Evolutionary conservation across 352 stramenopile species (phyloP).

Genomic region (Pythium apleroticum): DNA sequence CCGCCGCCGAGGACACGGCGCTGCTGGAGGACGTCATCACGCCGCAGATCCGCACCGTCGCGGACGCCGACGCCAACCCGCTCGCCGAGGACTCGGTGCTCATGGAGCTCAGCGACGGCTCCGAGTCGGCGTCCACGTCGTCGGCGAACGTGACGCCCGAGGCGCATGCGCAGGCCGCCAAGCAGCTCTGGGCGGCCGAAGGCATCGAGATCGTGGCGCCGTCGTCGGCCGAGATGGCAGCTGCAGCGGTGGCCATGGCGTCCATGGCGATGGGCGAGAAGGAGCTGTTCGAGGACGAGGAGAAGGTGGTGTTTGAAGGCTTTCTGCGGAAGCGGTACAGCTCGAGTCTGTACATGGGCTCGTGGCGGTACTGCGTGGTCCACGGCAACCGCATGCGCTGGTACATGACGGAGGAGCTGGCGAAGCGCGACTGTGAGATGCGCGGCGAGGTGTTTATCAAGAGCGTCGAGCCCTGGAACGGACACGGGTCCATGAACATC

Average conservation of each 20-base stretch:
- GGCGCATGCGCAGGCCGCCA: constrained; percentile 11
- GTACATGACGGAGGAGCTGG: constrained; percentile 61
- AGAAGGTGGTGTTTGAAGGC: constrained; percentile 37
- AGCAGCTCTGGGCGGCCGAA: constrained; percentile 30
- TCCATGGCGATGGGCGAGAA: constrained; percentile 15
- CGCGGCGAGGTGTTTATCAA: constrained; percentile 66
- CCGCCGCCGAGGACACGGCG: background rate
- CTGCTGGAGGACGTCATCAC: constrained; percentile 2
- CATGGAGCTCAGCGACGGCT: constrained; percentile 16
- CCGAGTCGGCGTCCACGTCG: constrained; percentile 14
- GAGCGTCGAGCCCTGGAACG: constrained; percentile 57
- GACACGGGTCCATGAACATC: constrained; percentile 47
- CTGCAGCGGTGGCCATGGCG: constrained; percentile 11
- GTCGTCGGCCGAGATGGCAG: constrained; percentile 3
- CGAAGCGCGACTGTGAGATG: constrained; percentile 44
- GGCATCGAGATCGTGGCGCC: constrained; percentile 22
- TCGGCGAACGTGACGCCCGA: constrained; percentile 16
- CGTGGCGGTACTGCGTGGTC: constrained; percentile 71
- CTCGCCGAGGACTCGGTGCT: constrained; percentile 4
- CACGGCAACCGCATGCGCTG: constrained; percentile 60
- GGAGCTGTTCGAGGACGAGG: constrained; percentile 12
- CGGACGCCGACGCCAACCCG: constrained; percentile 5
- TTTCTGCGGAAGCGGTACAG: constrained; percentile 71
- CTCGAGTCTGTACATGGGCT: constrained; percentile 73
- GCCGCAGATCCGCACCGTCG: background rate